A percentile compares a stretch with the other conserved stretches of the same genome.
phyloP scores from a whole-genome alignment of 78 protist species.

The Mantamonas sphyraenae region DNA sequence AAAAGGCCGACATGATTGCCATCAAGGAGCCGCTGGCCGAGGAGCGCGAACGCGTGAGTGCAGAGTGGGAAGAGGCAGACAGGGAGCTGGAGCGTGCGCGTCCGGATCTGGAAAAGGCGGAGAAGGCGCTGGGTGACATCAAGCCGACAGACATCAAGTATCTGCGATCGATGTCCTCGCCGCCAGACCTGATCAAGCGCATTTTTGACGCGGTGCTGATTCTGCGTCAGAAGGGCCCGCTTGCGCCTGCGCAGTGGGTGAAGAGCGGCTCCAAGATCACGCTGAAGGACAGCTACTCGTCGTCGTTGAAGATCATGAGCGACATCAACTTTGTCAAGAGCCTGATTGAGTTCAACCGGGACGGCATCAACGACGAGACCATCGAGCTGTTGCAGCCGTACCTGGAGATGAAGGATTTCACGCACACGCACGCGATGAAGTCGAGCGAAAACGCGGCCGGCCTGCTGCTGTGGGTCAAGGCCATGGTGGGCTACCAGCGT shows the following conservation, averaged over 20 bases:
- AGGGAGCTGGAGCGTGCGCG: constrained; percentile 52
- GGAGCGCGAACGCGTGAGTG: constrained; percentile 37
- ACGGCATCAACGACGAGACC: constrained; percentile 71
- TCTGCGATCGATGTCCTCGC: constrained; percentile 43
- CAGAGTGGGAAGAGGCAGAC: constrained; percentile 63
- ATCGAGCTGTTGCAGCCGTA: constrained; percentile 79
- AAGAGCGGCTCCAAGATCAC: neutral
- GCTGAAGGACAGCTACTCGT: neutral
- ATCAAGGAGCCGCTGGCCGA: constrained; percentile 23
- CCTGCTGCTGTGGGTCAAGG: constrained; percentile 56
- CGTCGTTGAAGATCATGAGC: neutral
- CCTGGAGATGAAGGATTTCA: constrained; percentile 55
- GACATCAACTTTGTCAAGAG: constrained; percentile 27
- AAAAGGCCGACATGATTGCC: constrained; percentile 33
- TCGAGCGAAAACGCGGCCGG: constrained; percentile 64
- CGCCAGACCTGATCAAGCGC: constrained; percentile 69
- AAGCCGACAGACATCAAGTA: constrained; percentile 57
- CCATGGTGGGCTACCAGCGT: constrained; percentile 54
- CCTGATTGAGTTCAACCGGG: constrained; percentile 43
- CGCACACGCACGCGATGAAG: constrained; percentile 38
- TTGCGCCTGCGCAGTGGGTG: neutral
- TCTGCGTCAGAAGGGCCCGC: neutral
- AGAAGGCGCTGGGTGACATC: constrained; percentile 55
- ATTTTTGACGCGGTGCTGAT: constrained; percentile 74
- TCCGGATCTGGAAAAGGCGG: constrained; percentile 68